Percentiles rank a stretch among this genome's conserved stretches.
Evolutionary conservation across 2,329 filamentous ascomycete genomes (phyloP).

Genomic region (Cylindrodendrum hubeiense): DNA sequence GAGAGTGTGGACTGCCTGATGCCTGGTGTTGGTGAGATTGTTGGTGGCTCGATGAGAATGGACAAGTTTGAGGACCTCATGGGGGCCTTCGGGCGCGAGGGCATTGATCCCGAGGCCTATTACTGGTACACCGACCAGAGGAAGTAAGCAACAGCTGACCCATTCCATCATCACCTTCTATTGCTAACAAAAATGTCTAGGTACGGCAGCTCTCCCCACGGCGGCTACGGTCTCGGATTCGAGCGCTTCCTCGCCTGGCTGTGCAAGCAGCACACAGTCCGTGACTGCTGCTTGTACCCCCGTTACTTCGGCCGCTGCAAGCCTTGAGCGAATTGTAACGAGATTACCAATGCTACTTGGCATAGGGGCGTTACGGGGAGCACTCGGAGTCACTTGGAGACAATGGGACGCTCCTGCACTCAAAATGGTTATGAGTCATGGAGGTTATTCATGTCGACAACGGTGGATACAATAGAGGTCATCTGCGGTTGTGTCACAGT

Average conservation of each 20-base stretch:
- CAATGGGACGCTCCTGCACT: background rate
- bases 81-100: slow-evolving; percentile 87
- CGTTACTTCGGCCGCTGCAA: slow-evolving; percentile 86
- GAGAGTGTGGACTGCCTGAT: slow-evolving; percentile 89
- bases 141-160: slow-evolving; percentile 68
- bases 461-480: slow-evolving; percentile 11
- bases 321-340: slow-evolving; percentile 61
- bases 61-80: slow-evolving; percentile 90
- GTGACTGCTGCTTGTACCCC: slow-evolving; percentile 80
- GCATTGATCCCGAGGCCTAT: slow-evolving; percentile 86
- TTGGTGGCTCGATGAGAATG: slow-evolving; percentile 97
- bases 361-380: background rate
- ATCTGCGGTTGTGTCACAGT: slow-evolving; percentile 7
- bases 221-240: slow-evolving; percentile 91
- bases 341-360: slow-evolving; percentile 11
- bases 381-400: background rate
- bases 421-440: background rate
- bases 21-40: slow-evolving; percentile 97
- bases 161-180: background rate
- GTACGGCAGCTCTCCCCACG: slow-evolving; percentile 89
- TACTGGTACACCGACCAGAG: slow-evolving; percentile 99
- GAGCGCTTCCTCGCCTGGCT: slow-evolving; percentile 81
- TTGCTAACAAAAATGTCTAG: slow-evolving; percentile 12
- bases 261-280: slow-evolving; percentile 73
- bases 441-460: background rate